Conservation (phyloP, 169 alveolate genomes). For the Condylostoma magnum region DNA sequence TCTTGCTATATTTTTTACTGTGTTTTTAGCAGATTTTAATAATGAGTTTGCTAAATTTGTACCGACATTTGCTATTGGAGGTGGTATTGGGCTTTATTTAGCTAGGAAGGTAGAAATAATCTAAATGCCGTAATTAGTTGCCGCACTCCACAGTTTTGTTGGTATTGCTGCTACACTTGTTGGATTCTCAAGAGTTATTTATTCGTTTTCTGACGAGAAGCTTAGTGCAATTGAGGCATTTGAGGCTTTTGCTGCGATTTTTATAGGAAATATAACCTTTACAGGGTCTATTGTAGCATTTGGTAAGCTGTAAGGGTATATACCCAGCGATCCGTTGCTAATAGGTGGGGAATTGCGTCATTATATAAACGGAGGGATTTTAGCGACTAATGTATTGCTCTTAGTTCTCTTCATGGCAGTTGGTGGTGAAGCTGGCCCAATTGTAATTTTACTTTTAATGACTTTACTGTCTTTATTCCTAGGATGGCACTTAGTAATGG, state of each 20-base stretch:
- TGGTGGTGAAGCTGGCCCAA: too few relatives aligned
- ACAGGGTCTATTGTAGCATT: constrained; percentile 94
- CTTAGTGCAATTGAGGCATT: too few relatives aligned
- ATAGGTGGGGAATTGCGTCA: constrained; percentile 64
- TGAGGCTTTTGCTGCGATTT: too few relatives aligned
- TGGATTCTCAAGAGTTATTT: constrained; percentile 76
- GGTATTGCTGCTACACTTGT: constrained; percentile 94
- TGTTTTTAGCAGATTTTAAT: constrained; percentile 20
- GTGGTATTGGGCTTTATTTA: constrained; percentile 38
- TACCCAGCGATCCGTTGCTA: constrained; percentile 73
- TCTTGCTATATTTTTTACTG: constrained; percentile 74
- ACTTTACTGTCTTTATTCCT: constrained; percentile 58
- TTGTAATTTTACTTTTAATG: too few relatives aligned
- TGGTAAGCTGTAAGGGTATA: constrained; percentile 87
- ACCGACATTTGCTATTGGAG: constrained; percentile 20
- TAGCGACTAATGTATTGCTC: too few relatives aligned
- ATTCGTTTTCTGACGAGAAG: too few relatives aligned
- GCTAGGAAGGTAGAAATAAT: constrained; percentile 77
- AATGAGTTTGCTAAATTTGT: constrained; percentile 29
- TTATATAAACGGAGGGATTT: constrained; percentile 56
- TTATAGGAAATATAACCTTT: constrained; percentile 90
- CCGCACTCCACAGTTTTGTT: constrained; percentile 93
- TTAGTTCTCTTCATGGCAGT: too few relatives aligned
- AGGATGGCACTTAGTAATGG: constrained; percentile 59
- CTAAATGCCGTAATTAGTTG: constrained; percentile 91